Evolutionary conservation across 805 yeast genomes (phyloP), one percentile per base, ranked within the genome.

Genomic region (Kluyveromyces dobzhanskii): DNA sequence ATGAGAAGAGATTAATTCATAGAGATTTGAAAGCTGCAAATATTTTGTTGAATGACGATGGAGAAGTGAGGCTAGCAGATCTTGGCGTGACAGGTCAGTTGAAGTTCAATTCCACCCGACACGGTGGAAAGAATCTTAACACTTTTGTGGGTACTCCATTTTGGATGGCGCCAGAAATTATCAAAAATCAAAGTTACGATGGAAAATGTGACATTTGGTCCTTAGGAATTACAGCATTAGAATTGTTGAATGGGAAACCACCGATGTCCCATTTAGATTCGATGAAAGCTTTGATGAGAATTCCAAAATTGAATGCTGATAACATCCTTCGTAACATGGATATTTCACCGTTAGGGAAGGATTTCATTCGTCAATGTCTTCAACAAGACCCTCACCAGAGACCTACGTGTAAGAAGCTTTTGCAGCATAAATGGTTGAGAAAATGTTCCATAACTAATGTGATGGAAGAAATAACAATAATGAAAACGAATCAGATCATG

Each of bases 161-260:
- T 60, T 88, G 97, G 97, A 88, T 90, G 97, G 98, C 98, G 0
- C 98, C 98, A 0, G 98, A 92, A 57, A 83, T 90, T n/a, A 82
- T 92, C 32, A 50, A 48, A 42, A 54, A 59, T 33, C 57, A 62
- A 8, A 94, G 92, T 1, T 87, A 92, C 58, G 73, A 84, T 53
- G 83, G 80, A 45, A 84, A 82, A 52, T 95, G 87, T 1, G 98
- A 92, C 56, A 84, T 92, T 38, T 92, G 98, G 98, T 86, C 96
- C 0, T 66, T 87, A 17, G 98, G 98, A 0, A 90, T 92, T 37
- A 88, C 97, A 0, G 77, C 85, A 1, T 82, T 85, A 51, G 98
- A 92, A 61, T 65, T 92, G 35, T 70, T 83, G 1, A 76, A 78
- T 3, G 97, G 97, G 0, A 61, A 69, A 8, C 95, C 96, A 0